A percentile compares a stretch with the other conserved stretches of the same genome.
phyloP scores from a whole-genome alignment of 495 filamentous ascomycete species.

The Lasiosphaeria ovina region DNA sequence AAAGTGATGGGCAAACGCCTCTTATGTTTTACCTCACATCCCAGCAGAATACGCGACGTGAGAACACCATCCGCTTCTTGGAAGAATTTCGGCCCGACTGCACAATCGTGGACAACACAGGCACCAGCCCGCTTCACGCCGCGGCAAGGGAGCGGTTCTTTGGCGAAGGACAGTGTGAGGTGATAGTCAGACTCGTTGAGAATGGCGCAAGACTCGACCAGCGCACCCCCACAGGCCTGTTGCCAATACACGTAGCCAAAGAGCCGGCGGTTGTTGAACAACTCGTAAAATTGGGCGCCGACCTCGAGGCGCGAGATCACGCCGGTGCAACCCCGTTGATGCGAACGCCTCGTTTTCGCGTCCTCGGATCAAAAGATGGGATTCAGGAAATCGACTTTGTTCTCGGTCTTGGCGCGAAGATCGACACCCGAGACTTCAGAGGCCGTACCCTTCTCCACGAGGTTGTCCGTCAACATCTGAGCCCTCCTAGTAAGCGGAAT shows the following conservation, averaged over 20 bases:
- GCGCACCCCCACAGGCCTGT: conserved; percentile 7
- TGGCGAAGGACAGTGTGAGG: not conserved
- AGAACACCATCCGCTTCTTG: conserved; percentile 10
- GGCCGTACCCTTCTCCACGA: conserved; percentile 14
- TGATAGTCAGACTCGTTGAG: conserved; percentile 9
- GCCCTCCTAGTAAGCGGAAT: not conserved
- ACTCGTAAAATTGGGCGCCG: conserved; percentile 16
- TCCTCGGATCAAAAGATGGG: not conserved
- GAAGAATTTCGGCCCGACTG: conserved; percentile 15
- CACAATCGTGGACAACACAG: conserved; percentile 20
- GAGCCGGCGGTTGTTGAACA: not conserved
- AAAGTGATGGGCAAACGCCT: conserved; percentile 19
- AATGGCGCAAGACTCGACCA: conserved; percentile 11
- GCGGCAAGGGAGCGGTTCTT: conserved; percentile 1
- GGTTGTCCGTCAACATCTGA: not conserved
- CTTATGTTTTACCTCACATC: conserved; percentile 6
- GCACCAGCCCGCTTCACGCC: conserved; percentile 15
- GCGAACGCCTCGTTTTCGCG: not conserved
- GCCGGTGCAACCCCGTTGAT: conserved; percentile 20
- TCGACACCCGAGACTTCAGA: conserved; percentile 14
- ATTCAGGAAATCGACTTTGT: not conserved
- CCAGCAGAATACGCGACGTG: not conserved
- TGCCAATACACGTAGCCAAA: conserved; percentile 10
- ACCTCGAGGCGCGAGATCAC: conserved; percentile 25
- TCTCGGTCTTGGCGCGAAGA: conserved; percentile 5